phyloP scores from a whole-genome alignment of 805 yeast species.

The Metschnikowia picachoensis region DNA sequence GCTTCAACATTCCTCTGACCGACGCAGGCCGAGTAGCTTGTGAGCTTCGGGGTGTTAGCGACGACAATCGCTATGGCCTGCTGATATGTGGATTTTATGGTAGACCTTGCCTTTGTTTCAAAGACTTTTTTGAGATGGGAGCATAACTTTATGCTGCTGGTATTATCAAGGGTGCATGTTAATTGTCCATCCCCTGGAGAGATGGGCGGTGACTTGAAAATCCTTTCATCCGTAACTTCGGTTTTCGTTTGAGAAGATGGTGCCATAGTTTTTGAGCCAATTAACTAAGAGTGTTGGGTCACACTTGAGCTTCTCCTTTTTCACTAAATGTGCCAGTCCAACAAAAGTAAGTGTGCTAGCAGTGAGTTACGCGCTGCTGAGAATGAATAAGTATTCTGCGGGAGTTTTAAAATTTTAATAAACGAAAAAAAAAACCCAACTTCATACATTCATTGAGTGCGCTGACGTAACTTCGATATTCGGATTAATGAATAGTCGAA shows the following conservation, averaged over 20 bases:
- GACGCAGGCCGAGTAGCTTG: slow-evolving; percentile 21
- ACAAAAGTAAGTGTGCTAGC: too few relatives aligned
- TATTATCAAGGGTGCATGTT: slow-evolving; percentile 21
- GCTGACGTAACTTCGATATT: too few relatives aligned
- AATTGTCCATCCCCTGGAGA: neutral
- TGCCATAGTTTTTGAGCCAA: neutral
- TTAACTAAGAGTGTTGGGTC: too few relatives aligned
- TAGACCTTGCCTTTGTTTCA: slow-evolving; percentile 45
- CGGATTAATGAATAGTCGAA: neutral
- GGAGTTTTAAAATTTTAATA: too few relatives aligned
- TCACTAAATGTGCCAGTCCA: too few relatives aligned
- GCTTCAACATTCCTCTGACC: slow-evolving; percentile 36
- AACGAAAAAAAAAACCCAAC: neutral
- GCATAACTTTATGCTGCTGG: slow-evolving; percentile 41
- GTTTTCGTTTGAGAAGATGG: neutral
- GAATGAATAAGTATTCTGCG: too few relatives aligned
- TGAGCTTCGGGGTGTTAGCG: slow-evolving; percentile 23
- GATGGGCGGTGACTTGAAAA: neutral
- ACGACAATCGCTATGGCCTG: slow-evolving; percentile 49
- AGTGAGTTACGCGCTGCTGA: too few relatives aligned
- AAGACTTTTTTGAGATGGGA: slow-evolving; percentile 47
- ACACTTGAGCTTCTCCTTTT: too few relatives aligned
- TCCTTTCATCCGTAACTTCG: neutral
- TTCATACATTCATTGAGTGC: neutral
- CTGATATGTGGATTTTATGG: slow-evolving; percentile 46